Evolutionary conservation across 2,329 filamentous ascomycete genomes (phyloP).

Genomic region (Setomelanomma holmii): DNA sequence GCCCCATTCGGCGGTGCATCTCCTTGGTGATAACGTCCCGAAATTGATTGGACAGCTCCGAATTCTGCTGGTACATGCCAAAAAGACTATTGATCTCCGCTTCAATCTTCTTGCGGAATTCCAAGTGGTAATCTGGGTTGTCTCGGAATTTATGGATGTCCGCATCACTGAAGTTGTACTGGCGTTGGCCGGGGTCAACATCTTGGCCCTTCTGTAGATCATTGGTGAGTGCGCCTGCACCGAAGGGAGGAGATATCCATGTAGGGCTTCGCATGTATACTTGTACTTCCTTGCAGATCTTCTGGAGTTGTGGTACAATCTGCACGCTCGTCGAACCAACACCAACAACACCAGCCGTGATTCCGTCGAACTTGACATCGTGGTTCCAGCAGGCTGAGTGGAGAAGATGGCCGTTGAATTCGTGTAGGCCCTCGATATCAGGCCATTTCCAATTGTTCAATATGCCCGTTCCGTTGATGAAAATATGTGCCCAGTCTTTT

Average conservation of each 20-base stretch:
- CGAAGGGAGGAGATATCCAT: constrained; percentile 51
- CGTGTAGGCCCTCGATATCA: constrained; percentile 50
- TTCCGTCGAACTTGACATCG: constrained; percentile 42
- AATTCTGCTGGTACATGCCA: constrained; percentile 59
- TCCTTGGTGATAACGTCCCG: constrained; percentile 50
- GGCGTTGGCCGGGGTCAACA: constrained; percentile 51
- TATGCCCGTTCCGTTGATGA: constrained; percentile 55
- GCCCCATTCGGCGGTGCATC: constrained; percentile 50
- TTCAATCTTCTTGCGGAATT: constrained; percentile 58
- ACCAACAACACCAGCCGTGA: constrained; percentile 42
- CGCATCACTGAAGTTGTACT: constrained; percentile 57
- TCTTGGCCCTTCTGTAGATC: constrained; percentile 45
- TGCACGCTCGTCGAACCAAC: constrained; percentile 45
- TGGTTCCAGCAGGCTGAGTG: constrained; percentile 55
- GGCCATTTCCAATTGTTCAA: constrained; percentile 56
- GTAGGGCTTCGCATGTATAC: constrained; percentile 50
- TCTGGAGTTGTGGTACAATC: constrained; percentile 49
- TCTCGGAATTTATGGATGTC: constrained; percentile 64
- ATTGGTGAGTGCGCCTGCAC: constrained; percentile 41
- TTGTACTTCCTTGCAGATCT: constrained; percentile 42
- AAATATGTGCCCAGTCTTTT: constrained; percentile 48
- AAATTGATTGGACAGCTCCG: constrained; percentile 53
- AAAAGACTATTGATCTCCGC: constrained; percentile 61
- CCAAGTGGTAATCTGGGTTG: constrained; percentile 63
- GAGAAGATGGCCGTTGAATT: constrained; percentile 54